A percentile compares a stretch with the other conserved stretches of the same genome.
These are phyloP conservation scores for Fraxinus quadrangulata DNA, from an alignment of 257 asterid genomes.

Conservation along the genomic window DNA sequence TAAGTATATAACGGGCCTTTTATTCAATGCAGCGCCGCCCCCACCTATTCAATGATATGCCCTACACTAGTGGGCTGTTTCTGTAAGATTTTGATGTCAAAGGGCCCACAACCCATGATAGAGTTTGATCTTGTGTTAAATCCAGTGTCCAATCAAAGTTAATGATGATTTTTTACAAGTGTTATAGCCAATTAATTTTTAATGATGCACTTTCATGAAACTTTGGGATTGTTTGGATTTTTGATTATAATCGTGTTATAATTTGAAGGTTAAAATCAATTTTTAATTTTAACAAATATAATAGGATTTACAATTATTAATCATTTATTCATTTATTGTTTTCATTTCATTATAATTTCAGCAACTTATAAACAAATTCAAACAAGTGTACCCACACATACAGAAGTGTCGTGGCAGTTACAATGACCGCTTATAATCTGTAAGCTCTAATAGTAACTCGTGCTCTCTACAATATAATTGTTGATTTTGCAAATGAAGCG, in stretches of 20 bases:
- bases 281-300: too few relatives aligned
- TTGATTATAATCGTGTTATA: too few relatives aligned
- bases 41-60: neutral
- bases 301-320: too few relatives aligned
- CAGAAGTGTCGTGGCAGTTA: too few relatives aligned
- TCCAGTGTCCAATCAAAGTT: neutral
- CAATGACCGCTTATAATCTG: too few relatives aligned
- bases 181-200: neutral
- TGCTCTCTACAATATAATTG: neutral
- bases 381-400: too few relatives aligned
- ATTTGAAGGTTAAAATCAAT: too few relatives aligned
- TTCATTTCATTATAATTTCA: too few relatives aligned
- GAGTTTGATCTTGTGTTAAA: conserved; percentile 9
- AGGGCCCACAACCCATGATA: conserved; percentile 25
- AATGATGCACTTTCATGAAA: neutral
- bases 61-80: neutral
- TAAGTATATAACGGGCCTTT: neutral
- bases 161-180: neutral
- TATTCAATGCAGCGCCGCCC: neutral
- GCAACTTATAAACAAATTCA: too few relatives aligned
- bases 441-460: too few relatives aligned
- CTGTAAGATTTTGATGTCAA: neutral
- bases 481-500: neutral
- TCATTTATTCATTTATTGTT: too few relatives aligned
- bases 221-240: too few relatives aligned